These are phyloP conservation scores for Tulasnella sp. DNA, from an alignment of 768 basidiomycete genomes.

Conservation along the genomic window DNA sequence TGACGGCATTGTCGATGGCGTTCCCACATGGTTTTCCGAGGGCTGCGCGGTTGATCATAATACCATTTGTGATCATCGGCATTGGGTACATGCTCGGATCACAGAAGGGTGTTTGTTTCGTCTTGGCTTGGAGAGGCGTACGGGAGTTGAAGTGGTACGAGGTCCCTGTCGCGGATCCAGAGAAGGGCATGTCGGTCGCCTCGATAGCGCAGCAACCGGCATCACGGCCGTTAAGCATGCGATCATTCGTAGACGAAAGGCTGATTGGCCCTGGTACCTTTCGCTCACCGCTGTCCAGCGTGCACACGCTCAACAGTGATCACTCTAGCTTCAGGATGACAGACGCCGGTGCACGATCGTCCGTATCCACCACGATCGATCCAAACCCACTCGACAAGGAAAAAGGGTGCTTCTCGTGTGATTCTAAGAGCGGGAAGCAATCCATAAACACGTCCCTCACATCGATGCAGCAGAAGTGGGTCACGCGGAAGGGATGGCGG, in stretches of 20 bases:
- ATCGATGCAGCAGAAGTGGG: background rate
- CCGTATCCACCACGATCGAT: background rate
- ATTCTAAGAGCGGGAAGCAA: background rate
- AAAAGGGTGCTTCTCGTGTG: background rate
- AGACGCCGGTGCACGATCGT: background rate
- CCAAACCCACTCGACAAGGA: background rate
- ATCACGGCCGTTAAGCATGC: background rate
- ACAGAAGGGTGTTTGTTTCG: conserved; percentile 9
- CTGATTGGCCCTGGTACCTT: background rate
- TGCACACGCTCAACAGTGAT: background rate
- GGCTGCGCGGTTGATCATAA: background rate
- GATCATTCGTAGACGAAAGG: background rate
- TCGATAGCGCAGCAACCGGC: background rate
- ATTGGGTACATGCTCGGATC: conserved; percentile 12
- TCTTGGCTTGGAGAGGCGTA: conserved; percentile 10
- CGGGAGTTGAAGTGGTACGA: conserved; percentile 11
- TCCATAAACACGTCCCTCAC: background rate
- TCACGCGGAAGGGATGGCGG: background rate
- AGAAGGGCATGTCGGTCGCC: no score
- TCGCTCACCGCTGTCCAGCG: background rate
- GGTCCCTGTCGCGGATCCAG: background rate
- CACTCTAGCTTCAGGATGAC: background rate
- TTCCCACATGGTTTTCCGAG: background rate
- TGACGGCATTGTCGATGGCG: conserved; percentile 3
- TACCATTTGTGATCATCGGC: conserved; percentile 8